Evolutionary conservation across 1,284 basidiomycete species (phyloP), one percentile per base, ranked within the genome.

Genomic region (Meripilus lineatus): DNA sequence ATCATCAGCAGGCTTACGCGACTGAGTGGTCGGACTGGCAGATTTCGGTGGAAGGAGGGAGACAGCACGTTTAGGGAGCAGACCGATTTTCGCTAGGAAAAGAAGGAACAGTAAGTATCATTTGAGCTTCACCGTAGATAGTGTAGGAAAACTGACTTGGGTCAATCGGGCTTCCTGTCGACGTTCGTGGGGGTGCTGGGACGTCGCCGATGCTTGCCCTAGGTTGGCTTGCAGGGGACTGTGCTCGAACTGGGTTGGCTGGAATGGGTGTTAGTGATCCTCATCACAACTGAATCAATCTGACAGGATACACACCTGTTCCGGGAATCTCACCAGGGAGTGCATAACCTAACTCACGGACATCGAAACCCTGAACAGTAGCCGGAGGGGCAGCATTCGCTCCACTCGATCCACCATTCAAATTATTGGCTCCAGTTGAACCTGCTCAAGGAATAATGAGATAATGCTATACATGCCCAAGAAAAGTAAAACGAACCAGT

Each of bases 11-110:
- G 44, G 52, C 51, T 48, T 59, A 53, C 33, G 54, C 44, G 49
- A 46, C 40, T 56, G 28, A 20, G 59, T 51, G 30, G 65, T 59
- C 8, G 66, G 60, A n/a, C n/a, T n/a, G 38, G 59, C 57, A 28
- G 59, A 38, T 6, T 59, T 56, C 21, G 62, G 55, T 14, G 61
- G 57, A 20, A 84, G 57, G n/a, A 87, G 70, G 7, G 82, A 80
- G 11, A 88, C 84, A 2, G 84, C 81, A 1, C 79, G 75, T 62
- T 85, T 86, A 4, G 85, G 84, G 17, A 88, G 66, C 28, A 88
- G 59, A n/a, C 84, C 85, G 2, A 87, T 67, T 62, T 84, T 86
- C 38, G 65, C 71, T 72, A 30, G 8, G n/a, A 30, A 10, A n/a
- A n/a, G n/a, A 32, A 25, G 18, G 13, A 38, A 30, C 28, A 22